Evolutionary conservation across 2,329 filamentous ascomycete species (phyloP), one percentile per base, ranked within the genome.

Genomic region (Alternaria dauci): DNA sequence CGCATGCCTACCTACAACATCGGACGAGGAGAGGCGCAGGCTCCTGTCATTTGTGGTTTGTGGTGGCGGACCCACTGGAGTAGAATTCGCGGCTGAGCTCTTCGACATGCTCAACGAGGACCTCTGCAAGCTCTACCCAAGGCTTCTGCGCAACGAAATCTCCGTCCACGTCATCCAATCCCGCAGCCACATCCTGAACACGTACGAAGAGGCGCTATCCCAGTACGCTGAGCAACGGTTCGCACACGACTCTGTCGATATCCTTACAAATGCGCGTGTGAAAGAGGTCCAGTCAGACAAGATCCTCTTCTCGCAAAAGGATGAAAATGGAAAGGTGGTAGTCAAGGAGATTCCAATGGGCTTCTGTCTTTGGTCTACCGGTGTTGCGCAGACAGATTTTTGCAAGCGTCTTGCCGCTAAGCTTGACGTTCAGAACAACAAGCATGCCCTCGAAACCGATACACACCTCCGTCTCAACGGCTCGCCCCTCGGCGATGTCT

Each of bases 51-150:
- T 99, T 73, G 95, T 97, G n/a, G 83, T 99, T 58, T 94, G 92
- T 74, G 95, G 95, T 55, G 95, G 95, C 71, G 95, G 95, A 0
- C 95, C 95, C 4, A 99, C 95, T 0, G 95, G 95, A 62, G 95
- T 99, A 36, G 95, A 99, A 77, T 99, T 99, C 72, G 96, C 96
- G 1, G 95, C 95, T 6, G 95, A 99, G 77, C 85, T 99, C 7
- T 98, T 91, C 77, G 95, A 99, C 78, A 89, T 99, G 78, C 85
- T 99, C 16, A 99, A 99, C 74, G 96, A 99, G 78, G 95, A 99
- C 76, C 80, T 99, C 43, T 89, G 89, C 43, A 67, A 71, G 52
- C 60, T 69, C 12, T 99, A 97, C 78, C 95, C 95, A 2, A 89
- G 89, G 64, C 88, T 99, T 30, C 81, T 99, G n/a, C 89, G 95